Evolutionary conservation across 192 early-diverging fungal species (phyloP), one percentile per base, ranked within the genome.

Genomic region (Phycomyces blakesleeanus): DNA sequence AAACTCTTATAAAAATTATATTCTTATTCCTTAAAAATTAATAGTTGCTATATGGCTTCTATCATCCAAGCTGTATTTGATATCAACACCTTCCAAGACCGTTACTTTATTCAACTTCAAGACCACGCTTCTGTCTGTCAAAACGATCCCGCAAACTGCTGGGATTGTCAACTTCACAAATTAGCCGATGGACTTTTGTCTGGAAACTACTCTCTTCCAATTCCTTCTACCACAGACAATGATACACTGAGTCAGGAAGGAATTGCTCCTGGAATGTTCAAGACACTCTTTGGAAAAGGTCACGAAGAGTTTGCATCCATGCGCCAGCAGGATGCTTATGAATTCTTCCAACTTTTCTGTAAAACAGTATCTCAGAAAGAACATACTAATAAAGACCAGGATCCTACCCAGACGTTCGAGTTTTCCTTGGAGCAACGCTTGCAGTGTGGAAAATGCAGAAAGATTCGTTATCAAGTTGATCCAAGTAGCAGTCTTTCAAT

Each of bases 281-380:
- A 99, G 69, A 67, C 77, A 1, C 71, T 97, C 10, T 80, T 97
- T 37, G 94, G 93, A 12, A 85, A 86, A 55, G 93, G 88, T 25
- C 95, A 98, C 63, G 68, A 85, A n/a, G 97, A 99, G 69, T 99
- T 99, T 57, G 86, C 89, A 20, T 91, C 94, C 1, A 99, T 99
- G 97, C 82, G 93, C 34, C 97, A 99, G 74, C 97, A 98, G 83
- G 97, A 99, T 69, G 93, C 96, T 0, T 92, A 87, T 64, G 97
- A 99, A 74, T 99, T 96, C 67, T 83, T 94, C 59, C 87, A 88
- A 65, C 85, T 92, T 57, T 64, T 96, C 34, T 64, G 83, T 55
- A 88, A 89, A 51, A 77, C 85, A 21, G 75, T 96, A 51, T 79
- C 88, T 58, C 83, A 94, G 54, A 88, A 84, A 41, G 93, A 98